Conservation (phyloP, 2,329 filamentous ascomycete genomes). For the Scedosporium apiospermum region DNA sequence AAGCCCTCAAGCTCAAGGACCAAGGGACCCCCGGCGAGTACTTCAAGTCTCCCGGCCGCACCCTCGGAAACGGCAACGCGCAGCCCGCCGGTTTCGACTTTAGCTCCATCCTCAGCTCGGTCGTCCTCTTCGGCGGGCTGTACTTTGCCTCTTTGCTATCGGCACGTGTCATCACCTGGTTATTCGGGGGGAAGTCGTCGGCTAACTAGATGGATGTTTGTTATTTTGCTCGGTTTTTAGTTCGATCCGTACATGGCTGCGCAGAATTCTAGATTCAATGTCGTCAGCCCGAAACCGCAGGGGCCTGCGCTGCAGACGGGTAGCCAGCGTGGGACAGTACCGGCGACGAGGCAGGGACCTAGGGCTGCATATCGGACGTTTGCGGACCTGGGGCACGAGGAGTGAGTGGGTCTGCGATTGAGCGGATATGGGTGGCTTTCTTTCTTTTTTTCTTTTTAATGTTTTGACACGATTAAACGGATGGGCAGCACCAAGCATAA, state of each 20-base stretch:
- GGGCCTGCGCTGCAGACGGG: constrained; percentile 10
- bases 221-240: constrained; percentile 20
- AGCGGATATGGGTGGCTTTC: background rate
- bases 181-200: background rate
- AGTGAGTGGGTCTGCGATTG: background rate
- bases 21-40: constrained; percentile 33
- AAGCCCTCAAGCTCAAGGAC: constrained; percentile 47
- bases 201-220: constrained; percentile 13
- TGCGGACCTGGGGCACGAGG: constrained; percentile 36
- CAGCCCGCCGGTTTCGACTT: constrained; percentile 22
- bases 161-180: constrained; percentile 26
- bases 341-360: constrained; percentile 18
- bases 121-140: constrained; percentile 48
- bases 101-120: constrained; percentile 34
- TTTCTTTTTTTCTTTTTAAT: background rate
- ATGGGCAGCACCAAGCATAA: background rate
- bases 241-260: constrained; percentile 54
- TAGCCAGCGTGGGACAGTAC: constrained; percentile 11
- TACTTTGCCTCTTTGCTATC: constrained; percentile 54
- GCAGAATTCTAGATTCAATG: constrained; percentile 49
- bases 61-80: constrained; percentile 35
- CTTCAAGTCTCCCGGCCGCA: constrained; percentile 48
- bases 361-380: constrained; percentile 39
- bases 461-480: background rate
- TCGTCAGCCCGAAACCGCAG: constrained; percentile 28